These are phyloP conservation scores for Tolypocladium paradoxum DNA, from an alignment of 2,329 filamentous ascomycete species.

Conservation along the genomic window DNA sequence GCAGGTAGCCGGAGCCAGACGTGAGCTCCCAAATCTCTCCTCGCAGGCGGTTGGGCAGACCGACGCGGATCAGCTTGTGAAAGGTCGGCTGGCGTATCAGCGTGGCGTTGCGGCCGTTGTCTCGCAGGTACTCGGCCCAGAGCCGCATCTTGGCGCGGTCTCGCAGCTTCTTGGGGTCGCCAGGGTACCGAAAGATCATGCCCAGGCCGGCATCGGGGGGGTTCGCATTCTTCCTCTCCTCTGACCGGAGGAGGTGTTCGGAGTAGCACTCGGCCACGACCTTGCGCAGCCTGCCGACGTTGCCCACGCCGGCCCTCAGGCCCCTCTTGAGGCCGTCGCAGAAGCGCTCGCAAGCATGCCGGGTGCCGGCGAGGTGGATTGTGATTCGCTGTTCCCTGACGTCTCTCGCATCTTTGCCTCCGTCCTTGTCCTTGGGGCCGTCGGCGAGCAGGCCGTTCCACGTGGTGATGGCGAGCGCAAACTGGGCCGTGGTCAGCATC, in stretches of 20 bases:
- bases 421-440: constrained; percentile 37
- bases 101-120: constrained; percentile 89
- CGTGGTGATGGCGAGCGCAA: constrained; percentile 86
- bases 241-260: constrained; percentile 62
- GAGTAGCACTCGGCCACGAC: constrained; percentile 85
- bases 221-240: constrained; percentile 45
- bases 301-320: constrained; percentile 74
- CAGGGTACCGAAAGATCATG: constrained; percentile 86
- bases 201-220: constrained; percentile 85
- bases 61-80: constrained; percentile 92
- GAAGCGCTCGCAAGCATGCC: constrained; percentile 85
- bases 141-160: constrained; percentile 95
- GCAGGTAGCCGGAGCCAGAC: constrained; percentile 80
- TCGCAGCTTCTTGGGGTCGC: constrained; percentile 84
- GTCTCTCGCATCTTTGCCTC: constrained; percentile 31
- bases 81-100: constrained; percentile 93
- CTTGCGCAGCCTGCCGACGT: constrained; percentile 72
- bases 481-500: constrained; percentile 33
- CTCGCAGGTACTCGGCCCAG: constrained; percentile 92
- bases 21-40: constrained; percentile 95
- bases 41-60: constrained; percentile 81
- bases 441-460: constrained; percentile 69
- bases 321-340: constrained; percentile 93
- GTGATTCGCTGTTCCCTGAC: constrained; percentile 72
- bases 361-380: constrained; percentile 79